A percentile compares a stretch with the other conserved stretches of the same genome.
phyloP scores from a whole-genome alignment of 139 green algal species.

The Chlorella sp. region DNA sequence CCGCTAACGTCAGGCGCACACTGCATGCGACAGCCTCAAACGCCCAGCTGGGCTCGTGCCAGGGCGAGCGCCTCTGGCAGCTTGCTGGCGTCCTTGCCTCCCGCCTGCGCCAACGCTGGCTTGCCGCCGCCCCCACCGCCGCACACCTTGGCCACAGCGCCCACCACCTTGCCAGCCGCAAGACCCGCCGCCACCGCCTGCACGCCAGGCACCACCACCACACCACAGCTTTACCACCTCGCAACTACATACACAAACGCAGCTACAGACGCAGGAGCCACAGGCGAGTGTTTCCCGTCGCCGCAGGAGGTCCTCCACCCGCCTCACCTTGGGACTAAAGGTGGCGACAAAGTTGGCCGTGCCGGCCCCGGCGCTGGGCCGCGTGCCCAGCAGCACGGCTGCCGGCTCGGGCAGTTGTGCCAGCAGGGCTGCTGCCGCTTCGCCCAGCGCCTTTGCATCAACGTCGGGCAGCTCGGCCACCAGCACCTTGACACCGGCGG shows the following conservation, averaged over 20 bases:
- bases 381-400: slow-evolving; percentile 70
- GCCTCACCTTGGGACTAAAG: slow-evolving; percentile 33
- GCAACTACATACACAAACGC: no score
- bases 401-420: slow-evolving; percentile 50
- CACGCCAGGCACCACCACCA: background rate
- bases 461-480: slow-evolving; percentile 66
- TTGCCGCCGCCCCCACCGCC: slow-evolving; percentile 85
- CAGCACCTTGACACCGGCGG: slow-evolving; percentile 50
- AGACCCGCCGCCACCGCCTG: slow-evolving; percentile 48
- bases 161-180: slow-evolving; percentile 81
- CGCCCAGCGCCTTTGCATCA: slow-evolving; percentile 58
- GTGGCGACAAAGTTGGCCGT: slow-evolving; percentile 74
- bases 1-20: no score
- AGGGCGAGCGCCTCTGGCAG: slow-evolving; percentile 44
- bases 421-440: slow-evolving; percentile 60
- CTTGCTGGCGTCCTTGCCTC: slow-evolving; percentile 65
- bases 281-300: no score
- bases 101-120: slow-evolving; percentile 83
- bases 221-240: background rate
- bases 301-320: no score
- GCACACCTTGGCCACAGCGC: slow-evolving; percentile 80
- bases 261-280: no score
- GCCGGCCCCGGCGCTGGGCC: slow-evolving; percentile 16
- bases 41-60: slow-evolving; percentile 23
- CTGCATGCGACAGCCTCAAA: no score